Evolutionary conservation across 345 rosid species (phyloP), one percentile per base, ranked within the genome.

Genomic region (Linum trigynum): DNA sequence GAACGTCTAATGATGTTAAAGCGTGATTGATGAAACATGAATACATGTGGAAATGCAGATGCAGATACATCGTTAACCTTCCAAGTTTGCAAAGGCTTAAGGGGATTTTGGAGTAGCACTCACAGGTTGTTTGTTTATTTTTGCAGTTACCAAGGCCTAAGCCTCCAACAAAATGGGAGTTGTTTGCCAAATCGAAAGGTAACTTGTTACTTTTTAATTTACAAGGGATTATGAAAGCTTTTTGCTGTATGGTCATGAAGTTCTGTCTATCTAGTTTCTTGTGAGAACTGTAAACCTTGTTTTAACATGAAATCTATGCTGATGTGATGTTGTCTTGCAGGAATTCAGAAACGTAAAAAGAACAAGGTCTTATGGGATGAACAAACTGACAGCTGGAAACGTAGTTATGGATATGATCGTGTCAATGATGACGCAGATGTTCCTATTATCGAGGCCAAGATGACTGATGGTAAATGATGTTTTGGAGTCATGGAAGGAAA

Each of bases 401-500:
- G 94, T 38, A 82, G 90, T 38, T 85, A 75, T 79, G 97, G 98
- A 57, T 92, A 86, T 64, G 97, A 92, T 72, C 96, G 94, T 69
- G 98, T 88, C 62, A 85, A 88, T 72, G 94, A 92, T 71, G 97
- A 92, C 79, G 69, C 78, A 43, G 97, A 92, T 65, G 62, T 90
- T 51, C 91, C 97, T 55, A 86, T 90, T 65, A 82, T 88, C 48
- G 97, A 88, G 69, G 96, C 96, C 72, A 92, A 90, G 81, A 79
- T 65, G 74, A 72, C 89, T 48, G 96, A 88, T 75, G 98, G 96
- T 92, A 80, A 23, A 61, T 65, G 32, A 23, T 66, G 10, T 74
- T 36, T 38, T 59, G 12, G 39, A 23, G 39, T 59, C 39, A 36
- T 36, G 12, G 37, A 35, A 15, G 3, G 9, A 15, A 17, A 17